phyloP scores from a whole-genome alignment of 169 alveolate species.

The Plasmodium adleri region DNA sequence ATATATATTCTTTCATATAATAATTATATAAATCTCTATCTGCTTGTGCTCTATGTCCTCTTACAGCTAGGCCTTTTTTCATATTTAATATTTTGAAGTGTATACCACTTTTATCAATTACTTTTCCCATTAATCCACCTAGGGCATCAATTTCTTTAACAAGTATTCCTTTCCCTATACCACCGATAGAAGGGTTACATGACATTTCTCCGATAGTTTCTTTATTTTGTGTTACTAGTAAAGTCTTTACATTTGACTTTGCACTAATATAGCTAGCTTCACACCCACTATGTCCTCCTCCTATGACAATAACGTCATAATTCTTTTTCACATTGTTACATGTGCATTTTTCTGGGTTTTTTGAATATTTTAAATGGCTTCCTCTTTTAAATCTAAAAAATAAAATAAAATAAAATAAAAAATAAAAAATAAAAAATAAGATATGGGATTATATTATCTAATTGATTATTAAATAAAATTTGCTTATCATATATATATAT shows the following conservation, averaged over 20 bases:
- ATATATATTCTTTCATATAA: slow-evolving; percentile 79
- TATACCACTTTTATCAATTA: slow-evolving; percentile 91
- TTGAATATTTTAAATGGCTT: slow-evolving; percentile 1
- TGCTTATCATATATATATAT: no score
- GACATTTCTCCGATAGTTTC: slow-evolving; percentile 89
- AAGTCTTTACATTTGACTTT: slow-evolving; percentile 91
- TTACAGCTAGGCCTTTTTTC: slow-evolving; percentile 93
- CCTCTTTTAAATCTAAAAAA: slow-evolving; percentile 1
- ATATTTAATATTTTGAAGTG: slow-evolving; percentile 91
- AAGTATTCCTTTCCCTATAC: slow-evolving; percentile 94
- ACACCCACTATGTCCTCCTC: slow-evolving; percentile 96
- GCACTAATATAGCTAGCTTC: slow-evolving; percentile 95
- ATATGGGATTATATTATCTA: no score
- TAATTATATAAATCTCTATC: slow-evolving; percentile 91
- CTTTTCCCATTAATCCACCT: slow-evolving; percentile 92
- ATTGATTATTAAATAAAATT: no score
- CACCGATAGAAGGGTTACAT: slow-evolving; percentile 95
- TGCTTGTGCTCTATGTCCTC: slow-evolving; percentile 93
- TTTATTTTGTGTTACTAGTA: slow-evolving; percentile 87
- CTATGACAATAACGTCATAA: slow-evolving; percentile 91
- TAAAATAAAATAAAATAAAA: not conserved
- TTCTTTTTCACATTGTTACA: slow-evolving; percentile 22
- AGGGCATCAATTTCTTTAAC: slow-evolving; percentile 94
- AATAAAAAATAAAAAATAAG: no score
- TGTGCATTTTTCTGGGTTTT: slow-evolving; percentile 14